Conservation (phyloP, 495 filamentous ascomycete genomes). For the Niebla homalea region DNA sequence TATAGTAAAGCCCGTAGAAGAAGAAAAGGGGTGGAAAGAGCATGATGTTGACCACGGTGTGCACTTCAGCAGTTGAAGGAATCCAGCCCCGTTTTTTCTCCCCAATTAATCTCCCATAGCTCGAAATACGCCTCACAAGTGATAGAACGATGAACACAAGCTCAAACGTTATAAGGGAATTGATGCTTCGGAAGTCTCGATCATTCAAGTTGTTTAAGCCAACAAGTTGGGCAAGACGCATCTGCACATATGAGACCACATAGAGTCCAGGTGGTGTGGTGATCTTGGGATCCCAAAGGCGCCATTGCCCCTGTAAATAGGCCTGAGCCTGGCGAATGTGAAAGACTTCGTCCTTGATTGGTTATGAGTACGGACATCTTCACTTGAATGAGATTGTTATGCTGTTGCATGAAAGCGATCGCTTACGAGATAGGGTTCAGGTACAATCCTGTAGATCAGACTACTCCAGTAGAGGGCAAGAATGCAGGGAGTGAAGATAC, state of each 20-base stretch:
- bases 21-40: slow-evolving; percentile 89
- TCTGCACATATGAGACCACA: slow-evolving; percentile 37
- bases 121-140: background rate
- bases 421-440: slow-evolving; percentile 69
- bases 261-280: slow-evolving; percentile 90
- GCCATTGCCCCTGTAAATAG: slow-evolving; percentile 66
- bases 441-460: slow-evolving; percentile 34
- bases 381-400: background rate
- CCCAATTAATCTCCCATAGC: background rate
- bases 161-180: background rate
- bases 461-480: background rate
- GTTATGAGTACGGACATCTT: background rate
- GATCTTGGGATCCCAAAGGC: slow-evolving; percentile 86
- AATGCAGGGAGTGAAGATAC: no score
- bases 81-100: background rate
- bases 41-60: slow-evolving; percentile 65
- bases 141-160: background rate
- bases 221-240: background rate
- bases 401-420: background rate
- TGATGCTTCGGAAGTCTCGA: background rate
- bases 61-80: slow-evolving; percentile 22
- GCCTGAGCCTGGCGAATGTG: slow-evolving; percentile 83
- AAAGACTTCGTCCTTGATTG: slow-evolving; percentile 74
- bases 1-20: slow-evolving; percentile 90
- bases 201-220: background rate